Evolutionary conservation across 169 alveolate species (phyloP).

Genomic region (Babesia ovis): DNA sequence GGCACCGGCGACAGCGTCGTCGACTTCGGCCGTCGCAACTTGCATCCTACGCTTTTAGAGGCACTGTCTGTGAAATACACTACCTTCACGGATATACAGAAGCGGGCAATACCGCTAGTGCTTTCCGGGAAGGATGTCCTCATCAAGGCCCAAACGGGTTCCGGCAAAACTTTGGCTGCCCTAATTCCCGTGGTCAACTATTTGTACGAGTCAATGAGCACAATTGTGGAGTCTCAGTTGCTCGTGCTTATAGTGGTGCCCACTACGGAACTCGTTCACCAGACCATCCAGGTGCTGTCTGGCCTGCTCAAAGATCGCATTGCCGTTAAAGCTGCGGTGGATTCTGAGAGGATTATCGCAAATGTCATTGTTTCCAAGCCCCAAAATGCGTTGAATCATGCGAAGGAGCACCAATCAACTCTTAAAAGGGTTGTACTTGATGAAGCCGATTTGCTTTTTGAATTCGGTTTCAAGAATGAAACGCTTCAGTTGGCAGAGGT

Average conservation of each 20-base stretch:
- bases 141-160: conserved; percentile 75
- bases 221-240: conserved; percentile 41
- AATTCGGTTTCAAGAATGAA: conserved; percentile 66
- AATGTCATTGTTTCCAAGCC: conserved; percentile 73
- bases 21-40: conserved; percentile 32
- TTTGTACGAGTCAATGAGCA: conserved; percentile 31
- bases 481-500: conserved; percentile 56
- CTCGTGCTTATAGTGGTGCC: conserved; percentile 72
- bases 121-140: conserved; percentile 75
- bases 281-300: conserved; percentile 55
- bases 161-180: conserved; percentile 80
- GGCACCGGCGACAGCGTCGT: conserved; percentile 32
- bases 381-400: conserved; percentile 34
- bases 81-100: conserved; percentile 54
- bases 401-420: conserved; percentile 44
- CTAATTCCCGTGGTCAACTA: conserved; percentile 65
- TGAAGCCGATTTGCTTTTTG: conserved; percentile 76
- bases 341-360: conserved; percentile 39
- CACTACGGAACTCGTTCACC: conserved; percentile 69
- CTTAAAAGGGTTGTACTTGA: conserved; percentile 68
- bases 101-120: conserved; percentile 65
- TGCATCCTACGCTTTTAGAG: conserved; percentile 56
- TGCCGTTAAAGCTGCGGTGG: conserved; percentile 45
- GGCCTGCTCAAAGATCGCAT: conserved; percentile 41
- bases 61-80: conserved; percentile 11